A percentile compares a stretch with the other conserved stretches of the same genome.
phyloP scores from a whole-genome alignment of 1,284 basidiomycete species.

The Coniophora puteana region DNA sequence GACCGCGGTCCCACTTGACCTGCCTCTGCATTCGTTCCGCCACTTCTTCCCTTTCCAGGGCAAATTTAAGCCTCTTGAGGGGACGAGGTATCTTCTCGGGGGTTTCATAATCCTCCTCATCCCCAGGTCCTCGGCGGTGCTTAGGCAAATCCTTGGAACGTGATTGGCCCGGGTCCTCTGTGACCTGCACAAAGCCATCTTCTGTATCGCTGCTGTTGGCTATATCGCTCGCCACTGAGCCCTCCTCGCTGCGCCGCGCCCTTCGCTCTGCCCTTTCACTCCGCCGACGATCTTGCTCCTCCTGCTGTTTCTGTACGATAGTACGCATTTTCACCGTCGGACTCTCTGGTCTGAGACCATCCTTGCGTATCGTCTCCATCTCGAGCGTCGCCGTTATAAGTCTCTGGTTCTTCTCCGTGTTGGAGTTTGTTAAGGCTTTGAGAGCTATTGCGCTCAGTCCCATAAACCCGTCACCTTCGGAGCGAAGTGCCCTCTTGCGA shows the following conservation, averaged over 20 bases:
- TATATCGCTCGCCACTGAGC: slow-evolving; percentile 19
- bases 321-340: slow-evolving; percentile 75
- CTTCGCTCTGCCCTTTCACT: slow-evolving; percentile 65
- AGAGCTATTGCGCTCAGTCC: slow-evolving; percentile 65
- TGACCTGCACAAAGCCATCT: slow-evolving; percentile 16
- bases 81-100: slow-evolving; percentile 43
- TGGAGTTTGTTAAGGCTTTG: slow-evolving; percentile 62
- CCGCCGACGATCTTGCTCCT: slow-evolving; percentile 59
- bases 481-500: slow-evolving; percentile 38
- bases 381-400: slow-evolving; percentile 46
- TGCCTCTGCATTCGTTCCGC: slow-evolving; percentile 40
- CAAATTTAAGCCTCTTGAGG: slow-evolving; percentile 33
- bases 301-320: slow-evolving; percentile 65
- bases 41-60: slow-evolving; percentile 30
- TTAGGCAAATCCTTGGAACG: slow-evolving; percentile 30
- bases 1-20: slow-evolving; percentile 78
- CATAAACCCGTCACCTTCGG: slow-evolving; percentile 45
- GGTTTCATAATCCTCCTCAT: slow-evolving; percentile 79
- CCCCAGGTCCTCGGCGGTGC: slow-evolving; percentile 68
- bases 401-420: slow-evolving; percentile 67
- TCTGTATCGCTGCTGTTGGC: slow-evolving; percentile 23
- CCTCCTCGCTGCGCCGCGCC: slow-evolving; percentile 43
- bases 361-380: slow-evolving; percentile 65
- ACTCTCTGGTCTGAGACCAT: slow-evolving; percentile 73
- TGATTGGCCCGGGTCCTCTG: slow-evolving; percentile 13